A percentile compares a stretch with the other conserved stretches of the same genome.
These are phyloP conservation scores for Boletus pseudo-olivaceus DNA, from an alignment of 768 basidiomycete genomes.

Conservation along the genomic window DNA sequence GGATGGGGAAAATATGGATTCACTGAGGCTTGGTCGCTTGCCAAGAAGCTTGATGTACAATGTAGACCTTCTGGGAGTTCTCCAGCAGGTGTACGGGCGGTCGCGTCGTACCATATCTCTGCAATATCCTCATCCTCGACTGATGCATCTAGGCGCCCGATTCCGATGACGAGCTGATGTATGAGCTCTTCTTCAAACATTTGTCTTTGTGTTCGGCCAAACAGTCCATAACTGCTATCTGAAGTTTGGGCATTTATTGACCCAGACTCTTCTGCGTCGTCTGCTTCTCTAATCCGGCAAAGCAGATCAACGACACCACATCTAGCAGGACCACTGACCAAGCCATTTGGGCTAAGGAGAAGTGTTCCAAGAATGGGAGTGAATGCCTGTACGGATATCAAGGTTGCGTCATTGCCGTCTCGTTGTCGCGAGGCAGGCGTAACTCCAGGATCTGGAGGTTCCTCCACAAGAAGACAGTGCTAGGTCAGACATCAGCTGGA, in stretches of 20 bases:
- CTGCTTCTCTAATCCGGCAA: constrained; percentile 61
- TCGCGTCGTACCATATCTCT: constrained; percentile 32
- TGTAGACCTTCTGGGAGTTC: constrained; percentile 22
- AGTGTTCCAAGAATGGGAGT: constrained; percentile 89
- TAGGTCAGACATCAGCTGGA: constrained; percentile 25
- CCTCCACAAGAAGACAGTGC: constrained; percentile 67
- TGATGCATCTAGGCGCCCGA: constrained; percentile 64
- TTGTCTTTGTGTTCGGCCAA: constrained; percentile 52
- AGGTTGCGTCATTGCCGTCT: constrained; percentile 28
- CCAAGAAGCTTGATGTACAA: constrained; percentile 7
- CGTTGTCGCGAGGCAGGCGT: constrained; percentile 12
- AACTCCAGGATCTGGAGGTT: constrained; percentile 24
- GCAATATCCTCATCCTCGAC: constrained; percentile 34
- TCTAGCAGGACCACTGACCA: constrained; percentile 71
- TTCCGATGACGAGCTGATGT: constrained; percentile 84
- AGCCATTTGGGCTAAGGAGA: constrained; percentile 73
- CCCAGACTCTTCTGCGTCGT: constrained; percentile 38
- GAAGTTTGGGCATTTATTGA: constrained; percentile 35
- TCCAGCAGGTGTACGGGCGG: constrained; percentile 30
- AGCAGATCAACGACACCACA: constrained; percentile 77
- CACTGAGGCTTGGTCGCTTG: constrained; percentile 14
- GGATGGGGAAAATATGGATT: constrained; percentile 57
- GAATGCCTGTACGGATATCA: constrained; percentile 79
- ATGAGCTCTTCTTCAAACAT: constrained; percentile 80
- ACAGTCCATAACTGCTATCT: constrained; percentile 38